A percentile compares a stretch with the other conserved stretches of the same genome.
phyloP scores from a whole-genome alignment of 768 basidiomycete genomes.

The Amanita rubescens region DNA sequence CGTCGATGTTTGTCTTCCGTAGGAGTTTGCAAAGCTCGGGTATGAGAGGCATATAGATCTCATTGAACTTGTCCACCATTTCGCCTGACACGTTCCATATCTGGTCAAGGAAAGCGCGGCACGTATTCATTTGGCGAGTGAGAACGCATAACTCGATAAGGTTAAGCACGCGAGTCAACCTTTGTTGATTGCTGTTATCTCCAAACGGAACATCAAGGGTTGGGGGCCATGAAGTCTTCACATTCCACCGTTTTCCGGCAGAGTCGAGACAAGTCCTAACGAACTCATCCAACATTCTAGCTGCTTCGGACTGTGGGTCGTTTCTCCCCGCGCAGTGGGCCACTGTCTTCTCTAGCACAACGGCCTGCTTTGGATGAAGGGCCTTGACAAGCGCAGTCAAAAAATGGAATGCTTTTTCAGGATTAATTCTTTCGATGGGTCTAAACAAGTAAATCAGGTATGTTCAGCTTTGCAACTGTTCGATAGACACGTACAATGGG shows the following conservation, averaged over 20 bases:
- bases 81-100: conserved; percentile 15
- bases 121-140: conserved; percentile 15
- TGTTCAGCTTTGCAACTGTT: not conserved
- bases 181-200: too few relatives aligned
- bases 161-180: conserved; percentile 11
- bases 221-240: too few relatives aligned
- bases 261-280: conserved; percentile 13
- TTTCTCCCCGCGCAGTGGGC: not conserved
- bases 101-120: conserved; percentile 16
- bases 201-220: too few relatives aligned
- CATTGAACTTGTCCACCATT: conserved; percentile 15
- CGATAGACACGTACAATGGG: conserved; percentile 15
- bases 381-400: not conserved
- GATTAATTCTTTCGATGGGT: conserved; percentile 17
- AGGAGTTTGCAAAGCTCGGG: conserved; percentile 17
- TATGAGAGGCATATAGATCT: conserved; percentile 21
- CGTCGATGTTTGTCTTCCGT: conserved; percentile 9
- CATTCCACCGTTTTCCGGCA: conserved; percentile 16
- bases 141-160: conserved; percentile 19
- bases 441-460: conserved; percentile 8
- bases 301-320: not conserved
- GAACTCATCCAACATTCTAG: conserved; percentile 10
- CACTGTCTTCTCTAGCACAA: conserved; percentile 3
- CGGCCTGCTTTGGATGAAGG: not conserved
- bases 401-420: not conserved